phyloP scores from a whole-genome alignment of 1,139 yeast species.

The Diutina siamensis region DNA sequence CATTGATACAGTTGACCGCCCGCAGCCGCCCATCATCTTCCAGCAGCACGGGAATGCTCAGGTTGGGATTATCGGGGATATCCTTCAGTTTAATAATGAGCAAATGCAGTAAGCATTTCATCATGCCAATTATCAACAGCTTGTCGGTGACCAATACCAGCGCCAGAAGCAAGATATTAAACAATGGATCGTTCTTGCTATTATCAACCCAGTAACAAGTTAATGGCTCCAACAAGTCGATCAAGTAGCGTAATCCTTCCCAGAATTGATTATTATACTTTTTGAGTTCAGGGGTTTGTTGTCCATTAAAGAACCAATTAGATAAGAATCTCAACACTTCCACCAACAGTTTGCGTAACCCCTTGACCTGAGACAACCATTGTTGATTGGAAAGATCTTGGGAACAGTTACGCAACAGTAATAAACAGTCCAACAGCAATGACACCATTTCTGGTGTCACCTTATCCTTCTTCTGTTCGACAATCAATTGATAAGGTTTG shows the following conservation, averaged over 20 bases:
- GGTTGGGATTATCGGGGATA: conserved; percentile 11
- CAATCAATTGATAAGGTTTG: conserved; percentile 19
- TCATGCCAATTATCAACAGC: conserved; percentile 30
- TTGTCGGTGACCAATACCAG: conserved; percentile 43
- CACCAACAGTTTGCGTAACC: conserved; percentile 33
- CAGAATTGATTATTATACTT: conserved; percentile 27
- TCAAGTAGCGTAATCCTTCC: conserved; percentile 58
- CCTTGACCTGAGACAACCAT: conserved; percentile 47
- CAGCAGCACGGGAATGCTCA: conserved; percentile 20
- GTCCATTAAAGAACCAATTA: conserved; percentile 23
- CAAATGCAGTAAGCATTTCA: conserved; percentile 34
- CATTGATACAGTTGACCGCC: conserved; percentile 31
- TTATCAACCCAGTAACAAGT: conserved; percentile 76
- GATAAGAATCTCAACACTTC: conserved; percentile 40
- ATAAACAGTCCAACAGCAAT: conserved; percentile 47
- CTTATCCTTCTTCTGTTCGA: conserved; percentile 15
- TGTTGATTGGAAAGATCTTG: conserved; percentile 82
- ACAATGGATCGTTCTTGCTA: conserved; percentile 48
- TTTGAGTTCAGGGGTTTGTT: conserved; percentile 13
- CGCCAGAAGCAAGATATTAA: conserved; percentile 36
- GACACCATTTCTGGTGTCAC: conserved; percentile 25
- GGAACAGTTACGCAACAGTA: conserved; percentile 67
- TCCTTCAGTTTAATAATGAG: conserved; percentile 17
- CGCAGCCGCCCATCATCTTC: conserved; percentile 12
- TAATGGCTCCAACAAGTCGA: conserved; percentile 78